These are phyloP conservation scores for Butyriboletus loyo DNA, from an alignment of 768 basidiomycete species.

Conservation along the genomic window DNA sequence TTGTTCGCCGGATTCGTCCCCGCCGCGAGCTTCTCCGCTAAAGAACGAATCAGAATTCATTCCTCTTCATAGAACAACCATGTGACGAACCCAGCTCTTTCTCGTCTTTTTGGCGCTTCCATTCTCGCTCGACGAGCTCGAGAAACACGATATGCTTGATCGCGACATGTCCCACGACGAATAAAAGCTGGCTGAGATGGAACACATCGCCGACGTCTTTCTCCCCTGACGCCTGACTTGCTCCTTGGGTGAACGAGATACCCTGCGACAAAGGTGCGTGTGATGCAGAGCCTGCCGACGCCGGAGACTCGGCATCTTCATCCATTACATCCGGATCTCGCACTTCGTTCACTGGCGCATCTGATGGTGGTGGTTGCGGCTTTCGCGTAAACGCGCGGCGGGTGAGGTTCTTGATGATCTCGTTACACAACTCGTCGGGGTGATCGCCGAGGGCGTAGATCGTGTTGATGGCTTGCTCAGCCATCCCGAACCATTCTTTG, in stretches of 20 bases:
- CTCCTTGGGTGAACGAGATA: slow-evolving; percentile 8
- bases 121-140: slow-evolving; percentile 92
- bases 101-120: slow-evolving; percentile 95
- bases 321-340: slow-evolving; percentile 54
- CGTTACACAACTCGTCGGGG: slow-evolving; percentile 80
- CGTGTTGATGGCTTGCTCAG: slow-evolving; percentile 96
- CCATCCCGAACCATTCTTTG: slow-evolving; percentile 95
- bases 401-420: slow-evolving; percentile 81
- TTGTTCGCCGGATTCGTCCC: slow-evolving; percentile 36
- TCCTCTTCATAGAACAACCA: not conserved
- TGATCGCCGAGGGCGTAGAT: slow-evolving; percentile 93
- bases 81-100: slow-evolving; percentile 62
- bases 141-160: slow-evolving; percentile 98
- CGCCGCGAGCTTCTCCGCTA: slow-evolving; percentile 60
- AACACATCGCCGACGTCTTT: slow-evolving; percentile 79
- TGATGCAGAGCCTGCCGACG: slow-evolving; percentile 19
- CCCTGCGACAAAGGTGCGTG: slow-evolving; percentile 20
- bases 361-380: slow-evolving; percentile 11
- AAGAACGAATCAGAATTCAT: not conserved
- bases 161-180: slow-evolving; percentile 93
- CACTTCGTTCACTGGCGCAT: slow-evolving; percentile 17
- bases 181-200: slow-evolving; percentile 88
- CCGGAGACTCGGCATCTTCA: slow-evolving; percentile 34
- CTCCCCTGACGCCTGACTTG: slow-evolving; percentile 17
- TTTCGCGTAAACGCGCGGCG: slow-evolving; percentile 56